Evolutionary conservation across 2,329 filamentous ascomycete species (phyloP), one percentile per base, ranked within the genome.

Genomic region (Pestalotiopsis sp.): DNA sequence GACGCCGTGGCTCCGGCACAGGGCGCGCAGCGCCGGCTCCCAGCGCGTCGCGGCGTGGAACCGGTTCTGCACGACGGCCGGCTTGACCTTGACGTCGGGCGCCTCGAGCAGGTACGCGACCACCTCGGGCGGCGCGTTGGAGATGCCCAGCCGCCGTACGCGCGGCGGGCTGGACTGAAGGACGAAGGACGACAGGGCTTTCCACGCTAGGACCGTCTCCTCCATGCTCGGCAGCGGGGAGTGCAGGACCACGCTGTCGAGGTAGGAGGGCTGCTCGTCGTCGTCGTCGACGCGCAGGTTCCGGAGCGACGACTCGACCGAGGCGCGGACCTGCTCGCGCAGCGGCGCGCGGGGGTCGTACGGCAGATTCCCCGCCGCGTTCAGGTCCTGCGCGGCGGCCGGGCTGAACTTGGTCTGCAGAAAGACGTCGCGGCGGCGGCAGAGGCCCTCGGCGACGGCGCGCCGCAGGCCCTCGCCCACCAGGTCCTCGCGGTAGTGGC

Each of bases 321-420:
- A 94, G 52, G 87, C 82, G 72, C 86, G 85, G 20, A 95, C 87
- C 78, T 95, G 91, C 20, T 90, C 84, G 14, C 83, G 82, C 31
- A 94, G 79, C 1, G 89, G 83, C 12, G 85, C 83, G 1, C 82
- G 76, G 1, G 87, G 78, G 73, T 91, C 83, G 78, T 93, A 93
- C 0, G 92, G 91, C 80, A 90, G 83, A 63, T 88, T 79, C 25
- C 79, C 31, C 7, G 31, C 31, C 7, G 31, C 75, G 1, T 23
- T 23, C 20, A 81, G 82, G 74, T 91, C 87, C 77, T 95, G 92
- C 27, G 88, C 90, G 17, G 80, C 79, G 4, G 88, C 78, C 0
- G 91, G 85, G 1, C 92, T 93, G 81, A 91, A 96, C 78, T 95
- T 96, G n/a, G 93, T 95, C 85, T 97, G 93, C 76, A 93, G 88